Conservation (phyloP, 169 alveolate species). For the Cryptosporidium ryanae region DNA sequence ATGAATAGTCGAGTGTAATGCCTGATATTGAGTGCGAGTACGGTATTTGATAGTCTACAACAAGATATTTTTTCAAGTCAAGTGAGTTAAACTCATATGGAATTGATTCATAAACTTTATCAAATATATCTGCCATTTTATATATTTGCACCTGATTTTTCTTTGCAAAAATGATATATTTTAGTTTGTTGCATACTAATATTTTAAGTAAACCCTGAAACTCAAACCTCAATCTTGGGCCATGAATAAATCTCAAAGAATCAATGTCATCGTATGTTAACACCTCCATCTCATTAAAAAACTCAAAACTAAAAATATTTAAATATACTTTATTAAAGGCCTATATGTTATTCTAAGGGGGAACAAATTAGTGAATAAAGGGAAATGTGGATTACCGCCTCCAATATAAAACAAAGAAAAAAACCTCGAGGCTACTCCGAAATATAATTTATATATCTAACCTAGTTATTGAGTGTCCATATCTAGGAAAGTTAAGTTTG, state of each 20-base stretch:
- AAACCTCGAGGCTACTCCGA: background rate
- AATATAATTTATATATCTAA: slow-evolving; percentile 25
- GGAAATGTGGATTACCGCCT: slow-evolving; percentile 10
- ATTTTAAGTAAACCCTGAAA: background rate
- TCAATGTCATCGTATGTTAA: slow-evolving; percentile 53
- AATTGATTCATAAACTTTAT: background rate
- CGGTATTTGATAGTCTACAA: background rate
- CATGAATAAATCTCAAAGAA: slow-evolving; percentile 50
- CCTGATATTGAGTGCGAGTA: background rate
- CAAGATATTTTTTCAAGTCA: background rate
- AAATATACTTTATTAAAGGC: background rate
- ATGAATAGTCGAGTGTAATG: slow-evolving; percentile 35
- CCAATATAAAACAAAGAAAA: background rate
- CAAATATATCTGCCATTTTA: slow-evolving; percentile 8
- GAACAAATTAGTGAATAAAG: background rate
- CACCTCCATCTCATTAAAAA: slow-evolving; percentile 42
- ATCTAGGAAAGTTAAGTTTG: slow-evolving; percentile 34
- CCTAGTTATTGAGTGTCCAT: slow-evolving; percentile 46
- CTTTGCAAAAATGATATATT: slow-evolving; percentile 23
- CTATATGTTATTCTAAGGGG: background rate
- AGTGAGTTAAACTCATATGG: slow-evolving; percentile 2
- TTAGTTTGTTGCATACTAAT: slow-evolving; percentile 40
- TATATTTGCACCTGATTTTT: slow-evolving; percentile 19
- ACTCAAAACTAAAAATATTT: background rate
- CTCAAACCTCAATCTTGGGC: slow-evolving; percentile 27